Evolutionary conservation across 768 basidiomycete genomes (phyloP).

Genomic region (Auricularia auricula-judae): DNA sequence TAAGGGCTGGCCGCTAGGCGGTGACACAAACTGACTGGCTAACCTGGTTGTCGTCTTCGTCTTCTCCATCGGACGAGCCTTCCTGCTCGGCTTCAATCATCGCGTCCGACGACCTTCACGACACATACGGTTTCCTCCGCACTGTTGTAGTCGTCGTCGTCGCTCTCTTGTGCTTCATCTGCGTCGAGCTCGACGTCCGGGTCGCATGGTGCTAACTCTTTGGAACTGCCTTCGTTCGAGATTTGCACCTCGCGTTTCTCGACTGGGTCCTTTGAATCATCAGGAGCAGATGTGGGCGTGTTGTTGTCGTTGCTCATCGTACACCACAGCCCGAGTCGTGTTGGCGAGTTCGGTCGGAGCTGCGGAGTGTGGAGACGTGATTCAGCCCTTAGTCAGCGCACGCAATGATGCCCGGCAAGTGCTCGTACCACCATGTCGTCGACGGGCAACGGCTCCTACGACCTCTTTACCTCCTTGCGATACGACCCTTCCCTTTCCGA

Average conservation of each 20-base stretch:
- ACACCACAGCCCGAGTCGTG: too few species aligned
- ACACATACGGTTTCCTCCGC: background rate
- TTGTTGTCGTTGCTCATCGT: too few species aligned
- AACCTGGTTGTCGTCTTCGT: background rate
- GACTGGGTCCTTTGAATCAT: too few species aligned
- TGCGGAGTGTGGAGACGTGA: too few species aligned
- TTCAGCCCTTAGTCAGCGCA: too few species aligned
- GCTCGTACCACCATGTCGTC: background rate
- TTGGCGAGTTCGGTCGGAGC: too few species aligned
- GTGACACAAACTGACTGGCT: background rate
- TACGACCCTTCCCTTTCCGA: slow-evolving; percentile 41
- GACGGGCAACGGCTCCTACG: slow-evolving; percentile 5
- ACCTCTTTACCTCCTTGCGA: slow-evolving; percentile 43
- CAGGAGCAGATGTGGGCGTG: too few species aligned
- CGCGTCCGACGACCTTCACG: background rate
- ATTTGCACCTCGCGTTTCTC: too few species aligned
- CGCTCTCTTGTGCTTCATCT: background rate
- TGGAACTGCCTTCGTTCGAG: too few species aligned
- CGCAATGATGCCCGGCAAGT: too few species aligned
- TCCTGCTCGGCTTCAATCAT: too few species aligned
- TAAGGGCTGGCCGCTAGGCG: too few species aligned
- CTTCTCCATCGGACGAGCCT: background rate
- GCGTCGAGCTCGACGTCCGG: background rate
- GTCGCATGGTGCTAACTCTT: background rate
- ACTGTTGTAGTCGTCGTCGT: background rate